These are phyloP conservation scores for Saraca asoca DNA, from an alignment of 331 rosid genomes.

Conservation along the genomic window DNA sequence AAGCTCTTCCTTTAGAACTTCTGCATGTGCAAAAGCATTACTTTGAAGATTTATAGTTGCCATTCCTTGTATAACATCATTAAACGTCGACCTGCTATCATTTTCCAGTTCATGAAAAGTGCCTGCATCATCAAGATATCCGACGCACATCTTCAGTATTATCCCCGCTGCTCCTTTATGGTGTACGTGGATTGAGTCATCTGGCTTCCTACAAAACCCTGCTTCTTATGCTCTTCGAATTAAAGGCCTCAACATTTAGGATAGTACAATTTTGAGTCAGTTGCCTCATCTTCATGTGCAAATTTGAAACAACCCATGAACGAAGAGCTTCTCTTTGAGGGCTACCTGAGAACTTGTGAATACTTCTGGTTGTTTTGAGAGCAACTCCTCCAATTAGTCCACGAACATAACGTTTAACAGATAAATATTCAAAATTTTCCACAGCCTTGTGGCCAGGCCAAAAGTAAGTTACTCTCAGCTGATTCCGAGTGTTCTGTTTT, in stretches of 20 bases:
- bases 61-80: too few relatives aligned
- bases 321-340: conserved; percentile 53
- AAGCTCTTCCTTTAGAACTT: too few relatives aligned
- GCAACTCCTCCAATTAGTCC: conserved; percentile 43
- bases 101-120: too few relatives aligned
- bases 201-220: conserved; percentile 28
- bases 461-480: too few relatives aligned
- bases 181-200: conserved; percentile 20
- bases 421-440: conserved; percentile 11
- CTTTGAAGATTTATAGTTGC: too few relatives aligned
- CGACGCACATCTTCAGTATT: conserved; percentile 33
- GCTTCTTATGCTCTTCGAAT: conserved; percentile 40
- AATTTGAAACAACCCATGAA: conserved; percentile 40
- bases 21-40: too few relatives aligned
- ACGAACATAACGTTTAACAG: conserved; percentile 15
- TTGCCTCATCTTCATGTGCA: conserved; percentile 38
- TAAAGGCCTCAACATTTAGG: conserved; percentile 48
- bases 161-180: conserved; percentile 45
- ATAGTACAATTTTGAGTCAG: not conserved
- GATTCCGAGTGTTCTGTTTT: conserved; percentile 52
- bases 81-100: too few relatives aligned
- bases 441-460: conserved; percentile 41
- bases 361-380: conserved; percentile 43
- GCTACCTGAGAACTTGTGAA: conserved; percentile 38
- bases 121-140: conserved; percentile 38